Base-by-base conservation (phyloP, 108 stramenopile species). In the Fistulifera solaris region DNA sequence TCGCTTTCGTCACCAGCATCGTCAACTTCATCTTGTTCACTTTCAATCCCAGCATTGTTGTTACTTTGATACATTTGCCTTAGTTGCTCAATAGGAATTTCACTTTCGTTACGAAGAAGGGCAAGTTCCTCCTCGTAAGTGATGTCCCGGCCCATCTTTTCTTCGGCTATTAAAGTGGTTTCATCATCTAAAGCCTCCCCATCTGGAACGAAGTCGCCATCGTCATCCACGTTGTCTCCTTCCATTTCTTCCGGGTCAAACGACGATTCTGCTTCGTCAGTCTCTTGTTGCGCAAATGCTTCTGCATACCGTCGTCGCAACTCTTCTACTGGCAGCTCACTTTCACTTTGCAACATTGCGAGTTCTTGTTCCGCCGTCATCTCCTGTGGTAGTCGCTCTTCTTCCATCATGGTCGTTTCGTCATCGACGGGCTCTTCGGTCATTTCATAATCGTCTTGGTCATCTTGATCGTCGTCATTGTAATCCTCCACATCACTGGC, bases 291-390 rank as follows among this genome's bases (percentile, higher is more conserved):
- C 31, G 31, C 42, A 23, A 23, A 40, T 18, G 24, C 40, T 1
- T n/a, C 26, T n/a, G 49, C 69, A 55, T 88, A 88, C 52, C 67
- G 48, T 40, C 56, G 60, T 42, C 77, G 70, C n/a, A 88, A 66
- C 40, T 85, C 76, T 47, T 85, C 81, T 7, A 85, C 58, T n/a
- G 81, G 67, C 60, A 89, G 68, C 59, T 85, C 74, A 26, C 52
- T 61, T 68, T 83, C 81, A 25, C 64, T 42, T 46, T 81, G 27
- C 38, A 88, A 52, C 31, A 73, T 41, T 38, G 52, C 64, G 1
- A 83, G 70, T 63, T 87, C 85, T 15, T 83, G 65, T n/a, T 76
- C 62, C 15, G 65, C 52, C 18, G 61, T 63, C 65, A 81, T 81
- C 65, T 87, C 77, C 25, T 63, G 69, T 0, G 77, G 75, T 0